Conservation (phyloP, 768 basidiomycete genomes). For the Russula lepida region DNA sequence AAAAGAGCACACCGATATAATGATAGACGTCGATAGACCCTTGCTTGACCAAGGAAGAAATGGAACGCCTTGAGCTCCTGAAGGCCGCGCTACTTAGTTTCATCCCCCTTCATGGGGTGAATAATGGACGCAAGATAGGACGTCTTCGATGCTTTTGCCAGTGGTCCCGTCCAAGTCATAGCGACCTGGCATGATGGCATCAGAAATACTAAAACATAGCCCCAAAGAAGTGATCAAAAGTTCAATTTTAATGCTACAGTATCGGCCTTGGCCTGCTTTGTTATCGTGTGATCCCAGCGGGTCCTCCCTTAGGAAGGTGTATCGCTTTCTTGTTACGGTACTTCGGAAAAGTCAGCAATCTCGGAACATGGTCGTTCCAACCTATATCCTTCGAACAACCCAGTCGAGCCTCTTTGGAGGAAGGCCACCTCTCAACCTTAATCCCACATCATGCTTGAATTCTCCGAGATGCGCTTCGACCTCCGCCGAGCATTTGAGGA, state of each 20-base stretch:
- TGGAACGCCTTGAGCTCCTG: too few species aligned
- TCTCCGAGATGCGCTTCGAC: background rate
- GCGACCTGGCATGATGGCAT: background rate
- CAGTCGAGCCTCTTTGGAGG: slow-evolving; percentile 10
- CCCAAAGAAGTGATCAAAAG: background rate
- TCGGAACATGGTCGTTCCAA: background rate
- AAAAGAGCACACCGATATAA: background rate
- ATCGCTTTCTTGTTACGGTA: background rate
- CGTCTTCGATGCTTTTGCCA: background rate
- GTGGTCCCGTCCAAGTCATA: background rate
- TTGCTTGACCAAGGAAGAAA: too few species aligned
- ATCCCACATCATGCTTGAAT: slow-evolving; percentile 11
- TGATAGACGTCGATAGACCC: too few species aligned
- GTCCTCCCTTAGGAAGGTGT: background rate
- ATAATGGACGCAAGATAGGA: background rate
- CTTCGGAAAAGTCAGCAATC: background rate
- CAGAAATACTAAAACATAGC: background rate
- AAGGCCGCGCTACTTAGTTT: too few species aligned
- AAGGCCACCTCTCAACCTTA: slow-evolving; percentile 6
- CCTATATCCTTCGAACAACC: slow-evolving; percentile 9
- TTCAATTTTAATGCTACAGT: background rate
- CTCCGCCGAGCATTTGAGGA: slow-evolving; percentile 3
- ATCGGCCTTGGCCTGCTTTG: background rate
- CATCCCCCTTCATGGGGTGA: background rate
- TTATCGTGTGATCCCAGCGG: background rate